phyloP scores from a whole-genome alignment of 2,329 filamentous ascomycete species.

The Chalara sp. region DNA sequence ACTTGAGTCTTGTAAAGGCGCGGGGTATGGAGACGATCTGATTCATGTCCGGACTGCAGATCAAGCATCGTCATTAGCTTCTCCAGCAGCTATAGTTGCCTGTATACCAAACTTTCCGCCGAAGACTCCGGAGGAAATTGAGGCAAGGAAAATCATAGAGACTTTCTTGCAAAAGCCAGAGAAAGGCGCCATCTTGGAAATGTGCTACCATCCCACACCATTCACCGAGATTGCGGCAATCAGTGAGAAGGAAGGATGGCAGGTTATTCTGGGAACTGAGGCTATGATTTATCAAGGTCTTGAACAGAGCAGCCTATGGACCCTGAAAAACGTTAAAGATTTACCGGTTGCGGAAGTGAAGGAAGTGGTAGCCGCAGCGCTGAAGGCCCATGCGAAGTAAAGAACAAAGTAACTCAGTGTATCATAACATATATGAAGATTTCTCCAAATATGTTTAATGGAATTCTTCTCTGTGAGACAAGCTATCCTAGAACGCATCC shows the following conservation, averaged over 20 bases:
- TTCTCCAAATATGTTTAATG: too few relatives aligned
- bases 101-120: constrained; percentile 76
- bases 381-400: too few relatives aligned
- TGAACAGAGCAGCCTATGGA: constrained; percentile 26
- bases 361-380: constrained; percentile 32
- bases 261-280: constrained; percentile 20
- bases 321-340: constrained; percentile 55
- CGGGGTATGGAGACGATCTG: constrained; percentile 53
- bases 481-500: too few relatives aligned
- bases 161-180: constrained; percentile 31
- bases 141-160: constrained; percentile 40
- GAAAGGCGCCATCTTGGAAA: constrained; percentile 22
- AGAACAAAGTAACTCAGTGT: too few relatives aligned
- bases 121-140: constrained; percentile 52
- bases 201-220: constrained; percentile 25
- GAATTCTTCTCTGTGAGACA: too few relatives aligned
- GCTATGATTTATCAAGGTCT: constrained; percentile 27
- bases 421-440: too few relatives aligned
- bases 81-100: constrained; percentile 61
- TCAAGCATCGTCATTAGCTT: constrained; percentile 52
- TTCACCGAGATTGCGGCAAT: constrained; percentile 20
- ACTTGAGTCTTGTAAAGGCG: constrained; percentile 52
- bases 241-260: constrained; percentile 14
- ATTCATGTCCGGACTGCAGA: constrained; percentile 53
- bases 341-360: constrained; percentile 56